These are phyloP conservation scores for Sicyos baderoa DNA, from an alignment of 306 rosid genomes.

Conservation along the genomic window DNA sequence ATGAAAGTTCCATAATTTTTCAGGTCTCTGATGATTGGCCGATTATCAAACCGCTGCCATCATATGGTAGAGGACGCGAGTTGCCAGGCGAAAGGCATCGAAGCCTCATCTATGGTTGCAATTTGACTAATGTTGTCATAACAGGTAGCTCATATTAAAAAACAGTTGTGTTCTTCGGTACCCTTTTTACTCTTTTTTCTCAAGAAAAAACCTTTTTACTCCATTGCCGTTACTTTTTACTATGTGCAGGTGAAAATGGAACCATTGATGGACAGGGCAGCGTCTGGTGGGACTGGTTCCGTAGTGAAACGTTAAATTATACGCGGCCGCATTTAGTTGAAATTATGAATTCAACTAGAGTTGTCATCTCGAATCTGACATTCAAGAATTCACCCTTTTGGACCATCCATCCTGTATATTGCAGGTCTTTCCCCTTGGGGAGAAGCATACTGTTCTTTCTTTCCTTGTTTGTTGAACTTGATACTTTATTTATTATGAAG, in stretches of 20 bases:
- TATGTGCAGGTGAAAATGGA: conserved; percentile 52
- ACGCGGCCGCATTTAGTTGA: conserved; percentile 64
- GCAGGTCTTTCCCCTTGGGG: conserved; percentile 37
- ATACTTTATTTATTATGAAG: neutral
- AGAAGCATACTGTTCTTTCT: neutral
- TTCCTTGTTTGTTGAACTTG: neutral
- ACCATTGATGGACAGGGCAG: conserved; percentile 67
- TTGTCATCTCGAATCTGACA: conserved; percentile 53
- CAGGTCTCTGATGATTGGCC: conserved; percentile 51
- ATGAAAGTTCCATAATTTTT: neutral
- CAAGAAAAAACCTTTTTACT: neutral
- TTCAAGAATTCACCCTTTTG: conserved; percentile 57
- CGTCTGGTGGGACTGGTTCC: conserved; percentile 54
- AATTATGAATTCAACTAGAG: conserved; percentile 33
- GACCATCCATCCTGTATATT: conserved; percentile 62
- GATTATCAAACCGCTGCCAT: conserved; percentile 64
- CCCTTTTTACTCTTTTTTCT: neutral
- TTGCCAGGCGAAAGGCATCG: conserved; percentile 66
- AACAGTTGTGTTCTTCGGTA: neutral
- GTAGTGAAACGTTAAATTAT: conserved; percentile 36
- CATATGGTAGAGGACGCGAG: conserved; percentile 92
- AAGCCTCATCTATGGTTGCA: conserved; percentile 61
- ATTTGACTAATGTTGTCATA: conserved; percentile 70
- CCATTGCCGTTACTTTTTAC: neutral
- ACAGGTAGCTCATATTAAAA: conserved; percentile 36